Evolutionary conservation across 768 basidiomycete genomes (phyloP), one percentile per base, ranked within the genome.

Genomic region (Cytidiella melzeri): DNA sequence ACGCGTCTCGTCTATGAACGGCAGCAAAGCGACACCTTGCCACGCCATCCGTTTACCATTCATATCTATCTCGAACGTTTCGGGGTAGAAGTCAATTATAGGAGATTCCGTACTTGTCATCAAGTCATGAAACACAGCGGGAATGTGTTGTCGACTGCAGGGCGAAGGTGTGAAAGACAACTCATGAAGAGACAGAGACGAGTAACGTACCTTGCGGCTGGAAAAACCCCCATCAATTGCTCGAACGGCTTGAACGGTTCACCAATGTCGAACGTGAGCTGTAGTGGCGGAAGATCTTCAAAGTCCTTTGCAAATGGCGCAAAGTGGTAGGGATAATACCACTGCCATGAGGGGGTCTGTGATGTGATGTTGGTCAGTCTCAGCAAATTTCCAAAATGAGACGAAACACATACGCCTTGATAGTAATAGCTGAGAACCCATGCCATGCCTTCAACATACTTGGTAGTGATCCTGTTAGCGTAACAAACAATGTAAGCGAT

Each of bases 41-140:
- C 96, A 99, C 5, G 89, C 76, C 94, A 98, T 97, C 69, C 88
- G 90, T 72, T 98, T 98, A 51, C 96, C 96, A 61, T 99, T 99
- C 96, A 99, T 99, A 67, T 99, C 96, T 61, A 98, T 85, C 58
- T 94, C 82, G 65, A 99, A 99, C 13, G 85, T 80, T 0, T 74
- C 55, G 0, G 95, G 95, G 67, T 98, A 98, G 71, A 97, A 98
- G 61, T 98, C 94, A 52, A 92, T 80, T 66, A 98, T 97, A 6
- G 92, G 91, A 0, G 94, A 97, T 26, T 85, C 79, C 42, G 84
- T 77, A 2, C 88, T 80, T 3, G 73, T 78, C 96, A 99, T 99
- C 34, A 98, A 77, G 4, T 72, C 61, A 26, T 96, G 94, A 73
- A 97, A 93, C 0, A 80, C 75, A 25, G 74, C 64, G 1, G 96